Conservation (phyloP, 192 early-diverging fungal genomes). For the Coemansia sp. region DNA sequence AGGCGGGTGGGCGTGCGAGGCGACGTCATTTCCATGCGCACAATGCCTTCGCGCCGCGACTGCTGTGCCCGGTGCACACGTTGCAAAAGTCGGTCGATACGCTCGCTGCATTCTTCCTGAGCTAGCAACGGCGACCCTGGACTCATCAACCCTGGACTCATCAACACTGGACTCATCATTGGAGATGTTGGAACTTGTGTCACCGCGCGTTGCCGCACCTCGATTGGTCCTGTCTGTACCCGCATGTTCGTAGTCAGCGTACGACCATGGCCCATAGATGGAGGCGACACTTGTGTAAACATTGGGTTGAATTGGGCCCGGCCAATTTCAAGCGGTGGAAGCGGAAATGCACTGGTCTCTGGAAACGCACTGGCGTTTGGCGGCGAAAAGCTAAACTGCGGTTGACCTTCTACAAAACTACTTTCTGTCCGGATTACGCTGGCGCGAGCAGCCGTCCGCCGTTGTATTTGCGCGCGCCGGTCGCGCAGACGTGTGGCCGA, state of each 20-base stretch:
- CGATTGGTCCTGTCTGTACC: neutral
- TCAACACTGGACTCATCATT: too few species aligned
- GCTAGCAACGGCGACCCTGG: conserved; percentile 9
- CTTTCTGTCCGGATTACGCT: neutral
- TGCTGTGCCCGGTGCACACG: conserved; percentile 26
- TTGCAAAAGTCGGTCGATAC: conserved; percentile 37
- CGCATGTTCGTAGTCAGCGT: neutral
- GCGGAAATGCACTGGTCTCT: neutral
- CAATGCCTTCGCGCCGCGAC: conserved; percentile 8
- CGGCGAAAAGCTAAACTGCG: conserved; percentile 11
- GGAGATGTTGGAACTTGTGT: neutral
- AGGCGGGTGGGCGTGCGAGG: conserved; percentile 32
- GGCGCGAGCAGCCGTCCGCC: neutral
- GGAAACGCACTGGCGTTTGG: neutral
- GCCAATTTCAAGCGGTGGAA: neutral
- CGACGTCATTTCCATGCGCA: conserved; percentile 7
- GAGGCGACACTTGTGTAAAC: too few species aligned
- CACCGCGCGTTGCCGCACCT: neutral
- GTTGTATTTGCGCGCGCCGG: conserved; percentile 1
- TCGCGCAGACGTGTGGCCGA: conserved; percentile 1
- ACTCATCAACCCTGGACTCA: too few species aligned
- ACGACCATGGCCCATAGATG: neutral
- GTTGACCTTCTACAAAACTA: neutral
- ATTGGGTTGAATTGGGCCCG: too few species aligned
- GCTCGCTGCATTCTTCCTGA: conserved; percentile 30